A percentile compares a stretch with the other conserved stretches of the same genome.
Evolutionary conservation across 805 yeast genomes (phyloP).

Genomic region (Yarrowia sp.): DNA sequence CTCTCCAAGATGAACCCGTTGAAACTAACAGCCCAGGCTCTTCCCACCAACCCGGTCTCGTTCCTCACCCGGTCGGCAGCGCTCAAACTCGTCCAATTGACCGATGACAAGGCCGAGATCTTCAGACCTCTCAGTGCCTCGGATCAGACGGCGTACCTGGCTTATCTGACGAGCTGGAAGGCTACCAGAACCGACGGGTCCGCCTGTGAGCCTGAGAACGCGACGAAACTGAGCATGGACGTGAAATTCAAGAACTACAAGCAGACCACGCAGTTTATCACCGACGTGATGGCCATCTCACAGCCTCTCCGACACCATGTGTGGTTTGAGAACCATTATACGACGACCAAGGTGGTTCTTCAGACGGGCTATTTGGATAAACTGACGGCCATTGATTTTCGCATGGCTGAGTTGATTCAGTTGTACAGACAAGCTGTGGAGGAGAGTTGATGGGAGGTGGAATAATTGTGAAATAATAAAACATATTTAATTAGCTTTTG

Average conservation of each 20-base stretch:
- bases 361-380: slow-evolving; percentile 31
- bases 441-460: neutral
- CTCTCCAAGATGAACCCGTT: slow-evolving; percentile 7
- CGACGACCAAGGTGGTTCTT: slow-evolving; percentile 31
- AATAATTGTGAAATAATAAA: neutral
- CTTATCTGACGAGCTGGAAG: slow-evolving; percentile 7
- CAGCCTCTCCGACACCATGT: slow-evolving; percentile 37
- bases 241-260: slow-evolving; percentile 36
- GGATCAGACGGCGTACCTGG: slow-evolving; percentile 14
- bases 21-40: neutral
- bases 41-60: neutral
- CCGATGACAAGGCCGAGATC: slow-evolving; percentile 30
- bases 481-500: neutral
- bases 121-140: neutral
- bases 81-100: slow-evolving; percentile 14
- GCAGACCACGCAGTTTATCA: slow-evolving; percentile 32
- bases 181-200: slow-evolving; percentile 16
- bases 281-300: slow-evolving; percentile 37
- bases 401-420: slow-evolving; percentile 36
- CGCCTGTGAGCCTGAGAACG: slow-evolving; percentile 5
- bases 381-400: slow-evolving; percentile 35
- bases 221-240: slow-evolving; percentile 29
- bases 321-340: slow-evolving; percentile 37
- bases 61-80: slow-evolving; percentile 30
- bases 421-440: slow-evolving; percentile 24